Conservation (phyloP, 78 protist genomes). For the Pelomyxa schiedti region DNA sequence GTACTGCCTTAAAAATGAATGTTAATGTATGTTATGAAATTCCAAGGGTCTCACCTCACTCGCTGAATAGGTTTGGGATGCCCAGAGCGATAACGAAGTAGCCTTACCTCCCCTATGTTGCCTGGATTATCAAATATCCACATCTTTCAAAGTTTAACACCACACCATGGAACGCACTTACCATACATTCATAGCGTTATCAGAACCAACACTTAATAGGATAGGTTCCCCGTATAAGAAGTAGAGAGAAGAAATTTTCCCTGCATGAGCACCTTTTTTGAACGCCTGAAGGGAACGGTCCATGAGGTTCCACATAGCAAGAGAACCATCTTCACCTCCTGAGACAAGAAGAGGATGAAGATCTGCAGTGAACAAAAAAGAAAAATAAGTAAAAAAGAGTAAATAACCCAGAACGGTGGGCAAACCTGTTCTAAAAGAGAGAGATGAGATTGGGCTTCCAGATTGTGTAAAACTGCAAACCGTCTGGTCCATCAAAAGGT, state of each 20-base stretch:
- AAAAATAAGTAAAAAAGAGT: too few relatives aligned
- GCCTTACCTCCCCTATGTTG: neutral
- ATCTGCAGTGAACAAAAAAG: neutral
- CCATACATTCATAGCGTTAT: constrained; percentile 41
- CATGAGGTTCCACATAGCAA: constrained; percentile 49
- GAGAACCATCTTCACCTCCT: neutral
- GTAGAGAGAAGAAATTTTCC: neutral
- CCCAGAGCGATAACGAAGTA: constrained; percentile 44
- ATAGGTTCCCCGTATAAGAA: constrained; percentile 37
- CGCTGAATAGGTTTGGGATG: constrained; percentile 11
- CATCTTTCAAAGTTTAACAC: too few relatives aligned
- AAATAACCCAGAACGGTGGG: too few relatives aligned
- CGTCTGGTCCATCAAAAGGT: constrained; percentile 28
- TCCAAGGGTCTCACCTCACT: neutral
- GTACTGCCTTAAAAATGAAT: too few relatives aligned
- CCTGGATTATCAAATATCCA: constrained; percentile 22
- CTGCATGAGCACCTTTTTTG: constrained; percentile 9
- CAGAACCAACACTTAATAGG: constrained; percentile 12
- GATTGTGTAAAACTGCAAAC: constrained; percentile 17
- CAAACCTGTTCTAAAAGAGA: constrained; percentile 46
- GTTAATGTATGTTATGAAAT: too few relatives aligned
- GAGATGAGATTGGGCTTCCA: constrained; percentile 19
- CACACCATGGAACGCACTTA: too few relatives aligned
- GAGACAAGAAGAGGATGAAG: constrained; percentile 40
- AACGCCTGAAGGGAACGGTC: neutral